Evolutionary conservation across 2,329 filamentous ascomycete genomes (phyloP).

Genomic region (Leptographium galeiforme): DNA sequence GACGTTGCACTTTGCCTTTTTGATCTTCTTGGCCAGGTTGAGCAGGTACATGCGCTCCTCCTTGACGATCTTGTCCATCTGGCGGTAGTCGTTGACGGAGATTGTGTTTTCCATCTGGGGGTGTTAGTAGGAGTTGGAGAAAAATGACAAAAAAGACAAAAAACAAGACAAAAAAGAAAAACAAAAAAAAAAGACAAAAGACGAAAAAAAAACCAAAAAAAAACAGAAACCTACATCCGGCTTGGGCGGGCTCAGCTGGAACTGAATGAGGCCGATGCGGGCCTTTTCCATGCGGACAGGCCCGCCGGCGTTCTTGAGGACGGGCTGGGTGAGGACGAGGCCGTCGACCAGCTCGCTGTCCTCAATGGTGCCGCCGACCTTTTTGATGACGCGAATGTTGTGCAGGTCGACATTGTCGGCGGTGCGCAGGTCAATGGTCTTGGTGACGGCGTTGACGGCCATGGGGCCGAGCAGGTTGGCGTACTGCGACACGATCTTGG

Average conservation of each 20-base stretch:
- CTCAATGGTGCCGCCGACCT: slow-evolving; percentile 94
- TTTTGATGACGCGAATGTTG: slow-evolving; percentile 95
- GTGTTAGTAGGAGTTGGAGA: neutral
- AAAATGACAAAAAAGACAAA: neutral
- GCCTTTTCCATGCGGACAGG: slow-evolving; percentile 94
- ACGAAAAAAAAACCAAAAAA: neutral
- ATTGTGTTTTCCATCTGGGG: slow-evolving; percentile 96
- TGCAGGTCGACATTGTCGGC: slow-evolving; percentile 93
- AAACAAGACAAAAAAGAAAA: neutral
- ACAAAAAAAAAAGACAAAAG: neutral
- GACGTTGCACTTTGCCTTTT: slow-evolving; percentile 99
- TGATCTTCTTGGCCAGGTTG: slow-evolving; percentile 99
- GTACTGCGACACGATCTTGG: slow-evolving; percentile 97
- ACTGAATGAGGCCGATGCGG: slow-evolving; percentile 91
- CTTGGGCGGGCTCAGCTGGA: slow-evolving; percentile 96
- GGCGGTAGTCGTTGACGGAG: slow-evolving; percentile 96
- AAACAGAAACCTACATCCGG: slow-evolving; percentile 54
- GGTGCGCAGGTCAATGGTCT: slow-evolving; percentile 89
- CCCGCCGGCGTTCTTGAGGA: slow-evolving; percentile 86
- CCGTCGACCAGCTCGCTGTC: slow-evolving; percentile 96
- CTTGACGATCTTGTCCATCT: slow-evolving; percentile 99
- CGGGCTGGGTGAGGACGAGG: slow-evolving; percentile 79
- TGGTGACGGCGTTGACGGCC: slow-evolving; percentile 92
- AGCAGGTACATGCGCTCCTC: slow-evolving; percentile 96
- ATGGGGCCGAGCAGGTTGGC: slow-evolving; percentile 91